Evolutionary conservation across 768 basidiomycete genomes (phyloP), one percentile per base, ranked within the genome.

Genomic region (Rhodotorula babjevae): DNA sequence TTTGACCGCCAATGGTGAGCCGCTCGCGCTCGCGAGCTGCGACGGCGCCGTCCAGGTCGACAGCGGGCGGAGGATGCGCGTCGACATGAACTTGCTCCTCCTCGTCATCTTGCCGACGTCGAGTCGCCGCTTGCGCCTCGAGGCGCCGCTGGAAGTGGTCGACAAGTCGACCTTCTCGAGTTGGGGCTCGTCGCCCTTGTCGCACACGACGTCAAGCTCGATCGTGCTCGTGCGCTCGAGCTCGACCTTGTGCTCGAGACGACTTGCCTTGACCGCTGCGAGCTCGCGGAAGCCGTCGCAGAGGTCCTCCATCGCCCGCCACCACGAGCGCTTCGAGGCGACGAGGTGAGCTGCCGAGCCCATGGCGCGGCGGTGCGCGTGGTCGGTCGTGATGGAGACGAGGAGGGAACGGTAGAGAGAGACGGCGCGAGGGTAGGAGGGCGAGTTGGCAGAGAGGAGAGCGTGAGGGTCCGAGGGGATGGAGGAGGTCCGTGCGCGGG

Each of bases 221-320:
- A 68, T 62, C 2, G 74, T 75, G 61, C 70, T 44, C 0, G 61
- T 66, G 3, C 69, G 44, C 29, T 60, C 52, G 2, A 65, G 57
- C 16, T 31, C 14, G 47, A 52, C 50, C 40, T 52, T 52, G 9
- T 31, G 21, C 23, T 10, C 23, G 9, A 12, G 23, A 6, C 31
- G 31, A 2, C 7, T 16, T 1, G 25, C 31, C 27, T 47, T 29
- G 62, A 50, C 2, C 11, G 44, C 50, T 0, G 65, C 44, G 15
- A 75, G 49, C 46, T 75, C 74, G 10, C 75, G 68, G 55, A 63
- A 76, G 2, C 75, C 75, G 46, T 72, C 65, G 53, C 72, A 68
- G 40, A 76, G 59, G 50, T 66, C 69, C 33, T 72, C 75, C 75
- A 76, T 76, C 14, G 75, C 75, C 27, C 47, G 65, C 56, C 36